phyloP scores from a whole-genome alignment of 305 asterid genomes.

The Fraxinus sp. region DNA sequence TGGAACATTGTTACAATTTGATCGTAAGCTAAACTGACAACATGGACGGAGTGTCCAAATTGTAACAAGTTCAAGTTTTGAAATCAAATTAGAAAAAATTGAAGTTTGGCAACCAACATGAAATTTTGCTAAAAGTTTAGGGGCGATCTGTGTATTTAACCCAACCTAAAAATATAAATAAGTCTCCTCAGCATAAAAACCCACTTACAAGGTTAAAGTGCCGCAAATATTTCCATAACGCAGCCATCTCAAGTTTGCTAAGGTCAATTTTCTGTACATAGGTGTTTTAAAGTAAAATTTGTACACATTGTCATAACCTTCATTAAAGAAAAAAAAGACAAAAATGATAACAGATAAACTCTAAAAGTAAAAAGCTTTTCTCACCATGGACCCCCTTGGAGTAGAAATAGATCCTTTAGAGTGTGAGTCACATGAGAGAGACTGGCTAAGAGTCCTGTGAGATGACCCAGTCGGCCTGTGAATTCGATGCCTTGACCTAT shows the following conservation, averaged over 20 bases:
- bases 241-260: conserved; percentile 85
- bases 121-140: neutral
- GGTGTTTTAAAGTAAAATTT: neutral
- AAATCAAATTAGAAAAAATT: neutral
- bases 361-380: conserved; percentile 15
- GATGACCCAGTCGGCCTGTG: conserved; percentile 53
- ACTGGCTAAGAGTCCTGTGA: conserved; percentile 54
- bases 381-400: conserved; percentile 53
- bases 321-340: neutral
- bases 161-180: neutral
- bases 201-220: conserved; percentile 85
- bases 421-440: conserved; percentile 63
- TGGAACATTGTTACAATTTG: neutral
- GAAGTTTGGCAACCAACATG: neutral
- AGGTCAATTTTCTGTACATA: conserved; percentile 66
- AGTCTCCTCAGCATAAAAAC: neutral
- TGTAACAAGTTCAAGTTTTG: neutral
- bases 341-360: neutral
- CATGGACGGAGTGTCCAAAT: neutral
- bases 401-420: conserved; percentile 35
- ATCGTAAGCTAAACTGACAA: neutral
- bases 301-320: neutral
- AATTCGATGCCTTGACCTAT: conserved; percentile 64
- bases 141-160: neutral
- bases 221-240: conserved; percentile 74